These are phyloP conservation scores for Lasiosphaeria ovina DNA, from an alignment of 495 filamentous ascomycete genomes.

Conservation along the genomic window DNA sequence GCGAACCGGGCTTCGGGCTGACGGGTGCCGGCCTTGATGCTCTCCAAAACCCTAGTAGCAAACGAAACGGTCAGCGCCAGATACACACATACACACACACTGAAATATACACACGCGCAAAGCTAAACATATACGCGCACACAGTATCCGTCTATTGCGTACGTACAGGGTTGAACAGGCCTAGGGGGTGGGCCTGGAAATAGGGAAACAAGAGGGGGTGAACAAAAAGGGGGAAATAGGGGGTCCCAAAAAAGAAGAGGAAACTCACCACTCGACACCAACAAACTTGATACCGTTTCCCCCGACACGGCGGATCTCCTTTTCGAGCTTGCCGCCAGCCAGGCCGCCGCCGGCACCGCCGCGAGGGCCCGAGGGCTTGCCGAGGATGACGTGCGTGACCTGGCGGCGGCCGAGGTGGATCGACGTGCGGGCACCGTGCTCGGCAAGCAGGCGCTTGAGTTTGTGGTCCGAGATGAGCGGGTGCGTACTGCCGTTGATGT, in stretches of 20 bases:
- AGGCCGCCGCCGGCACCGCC: constrained; percentile 73
- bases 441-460: constrained; percentile 72
- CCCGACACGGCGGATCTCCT: constrained; percentile 65
- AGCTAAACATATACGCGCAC: constrained; percentile 1
- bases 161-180: constrained; percentile 9
- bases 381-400: constrained; percentile 87
- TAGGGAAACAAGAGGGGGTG: constrained; percentile 14
- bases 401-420: constrained; percentile 64
- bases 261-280: constrained; percentile 72
- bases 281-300: constrained; percentile 76
- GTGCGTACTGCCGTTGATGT: constrained; percentile 84
- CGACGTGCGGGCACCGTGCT: constrained; percentile 68
- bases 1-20: constrained; percentile 72
- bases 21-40: constrained; percentile 70
- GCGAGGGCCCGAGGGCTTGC: constrained; percentile 44
- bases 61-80: neutral
- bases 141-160: constrained; percentile 19
- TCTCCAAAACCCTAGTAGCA: constrained; percentile 64
- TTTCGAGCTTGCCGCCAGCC: constrained; percentile 76
- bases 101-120: too few species aligned
- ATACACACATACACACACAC: constrained; percentile 8
- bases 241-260: neutral
- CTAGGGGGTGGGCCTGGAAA: neutral
- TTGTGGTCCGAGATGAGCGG: constrained; percentile 82
- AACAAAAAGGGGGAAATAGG: neutral